Conservation (phyloP, 2,329 filamentous ascomycete genomes). For the Exophiala viscosa region DNA sequence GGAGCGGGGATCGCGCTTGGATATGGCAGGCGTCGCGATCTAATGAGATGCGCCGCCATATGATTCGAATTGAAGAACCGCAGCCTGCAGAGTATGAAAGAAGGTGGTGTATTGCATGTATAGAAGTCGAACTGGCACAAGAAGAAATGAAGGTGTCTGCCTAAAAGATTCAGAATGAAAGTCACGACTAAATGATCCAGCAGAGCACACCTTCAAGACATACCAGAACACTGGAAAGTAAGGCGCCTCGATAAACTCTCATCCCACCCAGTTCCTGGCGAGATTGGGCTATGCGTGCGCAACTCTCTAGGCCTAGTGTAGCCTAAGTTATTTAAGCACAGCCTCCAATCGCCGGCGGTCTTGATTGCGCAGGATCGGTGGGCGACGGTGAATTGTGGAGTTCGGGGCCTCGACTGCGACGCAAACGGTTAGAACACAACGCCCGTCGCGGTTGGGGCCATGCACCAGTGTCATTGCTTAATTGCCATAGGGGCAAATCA, state of each 20-base stretch:
- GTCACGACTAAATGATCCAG: too few relatives aligned
- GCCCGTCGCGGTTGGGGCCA: too few relatives aligned
- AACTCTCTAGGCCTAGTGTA: background rate
- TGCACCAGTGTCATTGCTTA: too few relatives aligned
- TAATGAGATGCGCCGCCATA: slow-evolving; percentile 14
- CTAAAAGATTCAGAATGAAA: background rate
- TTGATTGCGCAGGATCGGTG: too few relatives aligned
- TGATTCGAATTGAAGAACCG: background rate
- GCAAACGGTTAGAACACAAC: too few relatives aligned
- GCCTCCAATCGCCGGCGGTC: background rate
- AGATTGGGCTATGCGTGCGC: background rate
- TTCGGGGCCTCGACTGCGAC: too few relatives aligned
- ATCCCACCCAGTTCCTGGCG: background rate
- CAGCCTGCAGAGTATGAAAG: background rate
- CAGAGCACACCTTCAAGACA: background rate
- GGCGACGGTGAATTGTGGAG: too few relatives aligned
- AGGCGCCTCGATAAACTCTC: background rate
- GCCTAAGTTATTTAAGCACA: background rate
- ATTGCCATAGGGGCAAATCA: too few relatives aligned
- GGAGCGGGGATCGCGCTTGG: slow-evolving; percentile 4
- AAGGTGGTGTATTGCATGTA: background rate
- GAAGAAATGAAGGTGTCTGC: background rate
- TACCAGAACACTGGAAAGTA: background rate
- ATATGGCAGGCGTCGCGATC: slow-evolving; percentile 1
- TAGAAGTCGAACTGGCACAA: background rate